These are phyloP conservation scores for Pichia sp. DNA, from an alignment of 1,139 yeast genomes.

Conservation along the genomic window DNA sequence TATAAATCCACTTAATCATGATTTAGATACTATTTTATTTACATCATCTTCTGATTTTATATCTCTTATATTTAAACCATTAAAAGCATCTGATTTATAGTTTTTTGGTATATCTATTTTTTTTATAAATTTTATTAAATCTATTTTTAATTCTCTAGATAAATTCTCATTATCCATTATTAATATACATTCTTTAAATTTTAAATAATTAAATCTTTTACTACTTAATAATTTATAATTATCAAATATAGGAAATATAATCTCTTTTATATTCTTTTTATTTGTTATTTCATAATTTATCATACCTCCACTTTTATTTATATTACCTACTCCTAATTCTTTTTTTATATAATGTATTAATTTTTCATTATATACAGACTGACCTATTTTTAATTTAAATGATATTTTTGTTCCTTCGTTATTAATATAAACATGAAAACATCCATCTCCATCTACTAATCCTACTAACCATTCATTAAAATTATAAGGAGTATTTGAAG, in stretches of 20 bases:
- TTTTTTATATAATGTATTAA: background rate
- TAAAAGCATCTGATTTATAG: background rate
- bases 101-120: background rate
- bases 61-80: background rate
- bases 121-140: background rate
- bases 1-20: slow-evolving; percentile 3
- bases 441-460: slow-evolving; percentile 1
- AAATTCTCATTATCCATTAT: background rate
- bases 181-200: background rate
- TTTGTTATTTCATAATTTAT: background rate
- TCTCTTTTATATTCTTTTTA: background rate
- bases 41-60: background rate
- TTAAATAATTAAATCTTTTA: background rate
- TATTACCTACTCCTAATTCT: background rate
- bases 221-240: slow-evolving; percentile 3
- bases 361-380: background rate
- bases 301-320: background rate
- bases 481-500: background rate
- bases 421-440: background rate
- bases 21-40: background rate
- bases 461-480: slow-evolving; percentile 2
- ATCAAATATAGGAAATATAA: background rate
- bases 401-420: background rate
- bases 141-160: background rate
- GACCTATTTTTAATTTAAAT: background rate